These are phyloP conservation scores for Tylopilus sp. DNA, from an alignment of 1,284 basidiomycete species.

Conservation along the genomic window DNA sequence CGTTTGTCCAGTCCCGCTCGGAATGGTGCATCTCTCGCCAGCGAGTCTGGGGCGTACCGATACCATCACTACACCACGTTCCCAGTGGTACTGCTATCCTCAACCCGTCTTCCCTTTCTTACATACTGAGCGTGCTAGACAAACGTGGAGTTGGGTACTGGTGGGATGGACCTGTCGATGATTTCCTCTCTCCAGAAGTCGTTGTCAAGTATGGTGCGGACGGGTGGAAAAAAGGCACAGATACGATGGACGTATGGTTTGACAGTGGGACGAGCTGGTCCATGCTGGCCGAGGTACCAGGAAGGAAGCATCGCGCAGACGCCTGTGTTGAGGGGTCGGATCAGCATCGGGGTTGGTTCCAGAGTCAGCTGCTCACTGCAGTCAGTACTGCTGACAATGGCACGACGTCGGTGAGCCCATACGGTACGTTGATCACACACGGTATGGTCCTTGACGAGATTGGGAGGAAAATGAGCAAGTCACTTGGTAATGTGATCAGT, in stretches of 20 bases:
- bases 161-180: slow-evolving; percentile 86
- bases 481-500: slow-evolving; percentile 87
- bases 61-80: slow-evolving; percentile 81
- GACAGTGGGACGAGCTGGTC: slow-evolving; percentile 97
- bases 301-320: slow-evolving; percentile 61
- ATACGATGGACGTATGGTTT: slow-evolving; percentile 99
- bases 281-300: slow-evolving; percentile 47
- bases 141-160: slow-evolving; percentile 78
- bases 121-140: slow-evolving; percentile 77
- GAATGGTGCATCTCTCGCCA: slow-evolving; percentile 99
- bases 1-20: slow-evolving; percentile 83
- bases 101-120: slow-evolving; percentile 62
- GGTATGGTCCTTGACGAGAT: slow-evolving; percentile 93
- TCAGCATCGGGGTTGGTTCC: slow-evolving; percentile 99
- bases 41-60: slow-evolving; percentile 97
- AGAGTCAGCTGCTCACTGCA: slow-evolving; percentile 88
- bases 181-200: slow-evolving; percentile 72
- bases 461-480: slow-evolving; percentile 99
- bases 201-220: slow-evolving; percentile 41
- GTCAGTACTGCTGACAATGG: slow-evolving; percentile 49
- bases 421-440: slow-evolving; percentile 85
- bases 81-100: slow-evolving; percentile 67
- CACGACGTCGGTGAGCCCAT: slow-evolving; percentile 55
- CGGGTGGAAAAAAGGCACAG: slow-evolving; percentile 73
- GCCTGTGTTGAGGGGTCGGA: slow-evolving; percentile 95